Evolutionary conservation across 139 green algal species (phyloP).

Genomic region (Picochlorum sp.): DNA sequence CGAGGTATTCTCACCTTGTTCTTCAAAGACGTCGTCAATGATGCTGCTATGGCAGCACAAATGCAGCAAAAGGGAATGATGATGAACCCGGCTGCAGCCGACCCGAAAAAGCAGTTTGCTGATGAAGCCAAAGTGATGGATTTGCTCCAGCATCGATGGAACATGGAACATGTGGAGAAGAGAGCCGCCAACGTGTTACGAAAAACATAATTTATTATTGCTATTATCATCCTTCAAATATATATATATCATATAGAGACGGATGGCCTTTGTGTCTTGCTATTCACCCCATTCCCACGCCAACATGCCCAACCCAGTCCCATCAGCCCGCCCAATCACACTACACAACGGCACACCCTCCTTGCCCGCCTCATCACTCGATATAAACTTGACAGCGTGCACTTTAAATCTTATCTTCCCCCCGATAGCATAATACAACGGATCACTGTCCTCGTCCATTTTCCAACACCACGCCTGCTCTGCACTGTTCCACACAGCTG

Average conservation of each 20-base stretch:
- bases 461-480: conserved; percentile 18
- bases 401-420: conserved; percentile 25
- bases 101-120: conserved; percentile 64
- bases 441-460: conserved; percentile 16
- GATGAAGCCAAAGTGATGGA: conserved; percentile 49
- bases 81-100: conserved; percentile 43
- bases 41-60: conserved; percentile 63
- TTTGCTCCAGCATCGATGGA: conserved; percentile 59
- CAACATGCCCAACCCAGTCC: conserved; percentile 30
- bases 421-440: conserved; percentile 24
- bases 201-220: too few species aligned
- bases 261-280: too few species aligned
- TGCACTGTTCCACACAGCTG: conserved; percentile 43
- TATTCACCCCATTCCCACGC: conserved; percentile 15
- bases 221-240: too few species aligned
- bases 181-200: conserved; percentile 40
- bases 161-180: conserved; percentile 51
- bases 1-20: conserved; percentile 70
- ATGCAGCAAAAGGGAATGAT: conserved; percentile 43
- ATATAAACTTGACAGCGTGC: conserved; percentile 15
- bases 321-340: conserved; percentile 22
- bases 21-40: conserved; percentile 78
- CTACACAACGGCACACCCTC: conserved; percentile 12
- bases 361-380: conserved; percentile 7
- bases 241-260: too few species aligned